Conservation (phyloP, 176 grass and related monocot genomes). For the Aegilops sharonensis region DNA sequence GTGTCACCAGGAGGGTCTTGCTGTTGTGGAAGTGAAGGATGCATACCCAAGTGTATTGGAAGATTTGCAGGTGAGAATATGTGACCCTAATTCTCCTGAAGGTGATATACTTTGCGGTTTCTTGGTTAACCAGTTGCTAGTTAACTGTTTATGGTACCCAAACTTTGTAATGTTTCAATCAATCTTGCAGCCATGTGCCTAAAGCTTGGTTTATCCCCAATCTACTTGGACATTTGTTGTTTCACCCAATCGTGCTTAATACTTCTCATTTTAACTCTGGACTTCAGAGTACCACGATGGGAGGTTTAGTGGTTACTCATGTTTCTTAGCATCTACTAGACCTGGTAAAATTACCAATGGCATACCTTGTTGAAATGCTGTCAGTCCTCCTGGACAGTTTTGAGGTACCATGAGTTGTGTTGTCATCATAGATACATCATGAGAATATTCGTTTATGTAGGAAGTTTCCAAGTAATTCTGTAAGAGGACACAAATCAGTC, state of each 20-base stretch:
- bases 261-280: background rate
- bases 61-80: conserved; percentile 7
- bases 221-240: background rate
- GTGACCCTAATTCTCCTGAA: conserved; percentile 26
- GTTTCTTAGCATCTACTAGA: background rate
- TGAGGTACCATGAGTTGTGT: background rate
- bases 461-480: background rate
- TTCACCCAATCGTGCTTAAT: background rate
- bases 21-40: background rate
- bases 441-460: background rate
- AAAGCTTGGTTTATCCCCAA: background rate
- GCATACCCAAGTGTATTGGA: background rate
- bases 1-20: background rate
- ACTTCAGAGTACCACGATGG: background rate
- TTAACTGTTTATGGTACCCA: background rate
- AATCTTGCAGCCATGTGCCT: background rate
- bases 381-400: background rate
- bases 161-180: conserved; percentile 1
- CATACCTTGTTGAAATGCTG: background rate
- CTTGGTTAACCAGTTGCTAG: background rate
- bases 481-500: background rate
- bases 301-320: background rate
- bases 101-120: background rate
- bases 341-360: background rate
- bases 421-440: background rate